Evolutionary conservation across 2,329 filamentous ascomycete genomes (phyloP).

Genomic region (Ophiocordyceps sinensis): DNA sequence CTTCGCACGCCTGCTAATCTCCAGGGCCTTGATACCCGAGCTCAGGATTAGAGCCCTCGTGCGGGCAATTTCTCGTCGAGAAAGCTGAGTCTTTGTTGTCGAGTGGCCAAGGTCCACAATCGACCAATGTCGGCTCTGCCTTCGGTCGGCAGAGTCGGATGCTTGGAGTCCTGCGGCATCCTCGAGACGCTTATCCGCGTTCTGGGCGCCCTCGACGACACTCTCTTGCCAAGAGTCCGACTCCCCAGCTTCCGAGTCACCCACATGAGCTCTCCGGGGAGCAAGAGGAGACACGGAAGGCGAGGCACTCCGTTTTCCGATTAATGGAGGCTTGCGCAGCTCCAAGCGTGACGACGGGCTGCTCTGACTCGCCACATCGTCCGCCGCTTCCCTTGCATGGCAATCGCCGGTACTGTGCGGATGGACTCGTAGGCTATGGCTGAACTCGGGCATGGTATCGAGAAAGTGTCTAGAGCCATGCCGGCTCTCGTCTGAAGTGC

Average conservation of each 20-base stretch:
- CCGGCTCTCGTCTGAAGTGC: conserved; percentile 14
- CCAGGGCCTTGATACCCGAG: conserved; percentile 79
- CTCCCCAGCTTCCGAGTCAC: conserved; percentile 23
- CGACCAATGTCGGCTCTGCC: conserved; percentile 31
- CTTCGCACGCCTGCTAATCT: conserved; percentile 55
- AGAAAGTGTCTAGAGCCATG: conserved; percentile 29
- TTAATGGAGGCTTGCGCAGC: conserved; percentile 31
- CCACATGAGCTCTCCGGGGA: conserved; percentile 4
- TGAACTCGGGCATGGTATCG: conserved; percentile 37
- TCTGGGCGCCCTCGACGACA: conserved; percentile 13
- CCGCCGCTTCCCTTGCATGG: conserved; percentile 6
- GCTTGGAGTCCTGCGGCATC: conserved; percentile 15
- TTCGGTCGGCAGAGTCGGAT: conserved; percentile 9
- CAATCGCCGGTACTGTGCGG: conserved; percentile 5
- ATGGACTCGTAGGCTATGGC: conserved; percentile 17
- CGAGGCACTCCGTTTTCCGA: conserved; percentile 30
- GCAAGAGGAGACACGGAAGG: conserved; percentile 20
- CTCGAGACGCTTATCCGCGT: conserved; percentile 21
- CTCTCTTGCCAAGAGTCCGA: conserved; percentile 19
- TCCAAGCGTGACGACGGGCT: conserved; percentile 31
- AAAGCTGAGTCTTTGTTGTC: conserved; percentile 26
- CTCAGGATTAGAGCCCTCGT: conserved; percentile 62
- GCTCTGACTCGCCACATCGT: conserved; percentile 9
- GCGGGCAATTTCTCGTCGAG: conserved; percentile 65
- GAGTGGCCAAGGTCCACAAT: conserved; percentile 28